These are phyloP conservation scores for Fennellomyces sp. DNA, from an alignment of 371 early-diverging fungal genomes.

Conservation along the genomic window DNA sequence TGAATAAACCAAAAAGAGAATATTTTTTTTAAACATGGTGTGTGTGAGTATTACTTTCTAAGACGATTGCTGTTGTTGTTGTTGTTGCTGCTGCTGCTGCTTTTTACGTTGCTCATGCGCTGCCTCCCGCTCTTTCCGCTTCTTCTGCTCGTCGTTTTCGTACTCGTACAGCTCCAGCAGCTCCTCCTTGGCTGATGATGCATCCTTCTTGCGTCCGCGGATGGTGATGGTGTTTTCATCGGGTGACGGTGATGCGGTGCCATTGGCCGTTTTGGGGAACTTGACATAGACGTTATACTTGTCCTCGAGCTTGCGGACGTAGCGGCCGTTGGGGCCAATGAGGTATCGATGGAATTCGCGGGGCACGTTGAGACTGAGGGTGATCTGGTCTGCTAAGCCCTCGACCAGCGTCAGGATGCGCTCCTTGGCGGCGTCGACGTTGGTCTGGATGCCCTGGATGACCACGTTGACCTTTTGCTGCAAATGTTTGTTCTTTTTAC, in stretches of 20 bases:
- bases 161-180: constrained; percentile 78
- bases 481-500: constrained; percentile 48
- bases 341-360: constrained; percentile 71
- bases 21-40: no score
- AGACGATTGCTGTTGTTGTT: background rate
- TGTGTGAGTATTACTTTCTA: no score
- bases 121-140: constrained; percentile 46
- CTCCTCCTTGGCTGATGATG: constrained; percentile 74
- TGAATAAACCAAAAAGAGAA: no score
- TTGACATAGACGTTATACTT: constrained; percentile 78
- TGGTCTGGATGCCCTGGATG: constrained; percentile 81
- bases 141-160: constrained; percentile 66
- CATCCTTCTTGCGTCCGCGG: constrained; percentile 77
- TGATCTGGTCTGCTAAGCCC: constrained; percentile 75
- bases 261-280: constrained; percentile 61
- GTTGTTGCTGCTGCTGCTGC: background rate
- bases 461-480: constrained; percentile 62
- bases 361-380: constrained; percentile 64
- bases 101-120: constrained; percentile 10
- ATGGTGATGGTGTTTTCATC: constrained; percentile 65
- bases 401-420: constrained; percentile 72
- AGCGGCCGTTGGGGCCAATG: constrained; percentile 79
- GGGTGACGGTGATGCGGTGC: constrained; percentile 43
- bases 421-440: constrained; percentile 75
- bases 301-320: constrained; percentile 81